Conservation (phyloP, 179 eudicot species). For the Silene noctiflora region DNA sequence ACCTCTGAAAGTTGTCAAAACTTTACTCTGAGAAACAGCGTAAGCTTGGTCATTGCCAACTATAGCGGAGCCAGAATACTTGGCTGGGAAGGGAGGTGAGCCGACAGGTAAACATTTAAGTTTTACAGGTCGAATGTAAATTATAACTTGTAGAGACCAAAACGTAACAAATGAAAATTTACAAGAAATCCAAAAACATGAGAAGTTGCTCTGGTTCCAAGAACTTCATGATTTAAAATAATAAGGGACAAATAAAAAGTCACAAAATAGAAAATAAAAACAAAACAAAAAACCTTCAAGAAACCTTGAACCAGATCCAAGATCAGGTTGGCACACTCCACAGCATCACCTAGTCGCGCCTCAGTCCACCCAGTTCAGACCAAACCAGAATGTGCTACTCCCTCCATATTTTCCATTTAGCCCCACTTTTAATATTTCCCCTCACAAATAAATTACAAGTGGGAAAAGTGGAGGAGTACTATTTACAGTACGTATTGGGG, state of each 20-base stretch:
- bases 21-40: neutral
- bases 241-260: no score
- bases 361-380: neutral
- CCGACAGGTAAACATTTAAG: neutral
- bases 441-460: no score
- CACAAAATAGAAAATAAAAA: no score
- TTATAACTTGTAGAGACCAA: no score
- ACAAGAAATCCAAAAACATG: no score
- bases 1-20: neutral
- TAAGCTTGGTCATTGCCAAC: neutral
- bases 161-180: no score
- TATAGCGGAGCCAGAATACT: neutral
- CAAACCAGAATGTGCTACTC: neutral
- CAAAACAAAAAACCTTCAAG: neutral
- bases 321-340: no score
- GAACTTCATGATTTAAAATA: no score
- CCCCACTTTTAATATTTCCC: neutral
- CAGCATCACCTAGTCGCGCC: neutral
- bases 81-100: neutral
- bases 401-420: neutral
- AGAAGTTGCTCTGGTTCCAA: no score
- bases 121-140: neutral
- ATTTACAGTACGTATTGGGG: neutral
- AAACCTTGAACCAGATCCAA: neutral
- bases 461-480: no score